Evolutionary conservation across 768 basidiomycete genomes (phyloP), one percentile per base, ranked within the genome.

Genomic region (Boletales sp.): DNA sequence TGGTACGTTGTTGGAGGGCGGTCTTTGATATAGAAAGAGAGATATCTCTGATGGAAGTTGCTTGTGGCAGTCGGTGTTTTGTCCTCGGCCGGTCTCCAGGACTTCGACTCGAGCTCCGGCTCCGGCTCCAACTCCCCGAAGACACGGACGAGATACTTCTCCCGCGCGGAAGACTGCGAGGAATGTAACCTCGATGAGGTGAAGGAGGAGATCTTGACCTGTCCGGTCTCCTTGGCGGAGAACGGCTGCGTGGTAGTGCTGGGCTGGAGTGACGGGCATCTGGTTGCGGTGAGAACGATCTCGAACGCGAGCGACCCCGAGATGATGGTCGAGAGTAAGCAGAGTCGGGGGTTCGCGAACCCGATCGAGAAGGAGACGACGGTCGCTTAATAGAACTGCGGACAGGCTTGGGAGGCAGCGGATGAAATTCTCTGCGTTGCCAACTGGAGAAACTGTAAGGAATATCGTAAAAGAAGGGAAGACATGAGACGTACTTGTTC

Each of bases 321-420:
- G 83, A 84, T 19, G 86, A 86, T 36, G 71, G 78, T 42, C 71
- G 78, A 18, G 86, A 86, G 46, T 78, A 79, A 53, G 75, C 76
- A n/a, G 87, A 87, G 37, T 79, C 82, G 11, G 81, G 79, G 21
- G 76, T 74, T 12, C 64, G 65, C 10, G 84, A 88, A 31, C 74
- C 79, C 25, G 87, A 76, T 49, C 66, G 67, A 8, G 74, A 81
- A 32, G 62, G 63, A 35, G 79, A 79, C 42, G 74, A 75, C 18
- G 57, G 72, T 47, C 67, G 74, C 53, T 78, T 70, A 47, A 69
- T 59, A 46, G 68, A 57, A 40, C 66, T 68, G 46, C 65, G 63
- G 51, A 61, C 58, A 57, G 51, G 68, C 50, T 67, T 73, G 69
- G 70, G 72, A 65, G 75, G 65, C 2, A 73, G 65, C 4, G 66